Evolutionary conservation across 192 early-diverging fungal species (phyloP).

Genomic region (Coemansia sp.): DNA sequence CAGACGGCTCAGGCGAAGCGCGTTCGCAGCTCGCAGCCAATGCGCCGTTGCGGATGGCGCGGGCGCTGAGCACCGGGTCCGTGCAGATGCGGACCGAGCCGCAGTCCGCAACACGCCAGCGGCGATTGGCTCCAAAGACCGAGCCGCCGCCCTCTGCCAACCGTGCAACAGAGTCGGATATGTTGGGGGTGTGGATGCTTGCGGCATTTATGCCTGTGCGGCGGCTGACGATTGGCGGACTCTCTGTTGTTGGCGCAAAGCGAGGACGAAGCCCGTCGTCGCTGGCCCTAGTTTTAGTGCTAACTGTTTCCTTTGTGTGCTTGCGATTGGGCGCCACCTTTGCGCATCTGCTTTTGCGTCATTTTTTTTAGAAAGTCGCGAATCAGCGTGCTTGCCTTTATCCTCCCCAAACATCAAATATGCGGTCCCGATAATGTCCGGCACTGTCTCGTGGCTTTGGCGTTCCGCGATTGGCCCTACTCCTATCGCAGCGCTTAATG

Average conservation of each 20-base stretch:
- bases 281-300: conserved; percentile 16
- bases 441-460: neutral
- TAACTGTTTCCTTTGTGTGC: conserved; percentile 2
- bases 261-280: conserved; percentile 4
- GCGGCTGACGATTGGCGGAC: conserved; percentile 28
- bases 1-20: neutral
- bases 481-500: neutral
- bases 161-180: neutral
- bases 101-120: neutral
- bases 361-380: too few relatives aligned
- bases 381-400: neutral
- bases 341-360: neutral
- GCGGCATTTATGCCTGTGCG: conserved; percentile 44
- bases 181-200: conserved; percentile 5
- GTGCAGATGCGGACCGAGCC: neutral
- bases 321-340: conserved; percentile 7
- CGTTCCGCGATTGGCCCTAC: neutral
- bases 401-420: neutral
- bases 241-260: too few relatives aligned
- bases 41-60: neutral
- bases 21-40: neutral
- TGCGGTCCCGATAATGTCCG: neutral
- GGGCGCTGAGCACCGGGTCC: neutral
- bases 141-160: neutral
- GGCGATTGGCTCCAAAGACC: neutral